Evolutionary conservation across 23 red algal genomes (phyloP), one percentile per base, ranked within the genome.

Genomic region (Gracilaria domingensis): DNA sequence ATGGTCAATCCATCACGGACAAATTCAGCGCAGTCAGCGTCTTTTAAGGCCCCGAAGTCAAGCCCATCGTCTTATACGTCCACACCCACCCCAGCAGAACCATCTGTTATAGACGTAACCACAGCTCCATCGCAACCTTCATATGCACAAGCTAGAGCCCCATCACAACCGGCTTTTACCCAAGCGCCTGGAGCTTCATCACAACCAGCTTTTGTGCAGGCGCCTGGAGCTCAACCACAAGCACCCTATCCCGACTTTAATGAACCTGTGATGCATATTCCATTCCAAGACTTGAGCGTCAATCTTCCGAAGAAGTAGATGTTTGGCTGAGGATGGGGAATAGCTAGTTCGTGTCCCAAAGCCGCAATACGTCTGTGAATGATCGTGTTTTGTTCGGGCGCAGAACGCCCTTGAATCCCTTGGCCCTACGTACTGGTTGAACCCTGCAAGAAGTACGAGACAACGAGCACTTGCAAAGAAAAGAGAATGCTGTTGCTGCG

Each of bases 261-360:
- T 1, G 59, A 64, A 64, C n/a, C 36, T 74, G 69, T 74, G 17
- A 45, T 74, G 69, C 69, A 74, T 74, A 42, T 74, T 45, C 69
- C 69, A 42, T 42, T 74, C 20, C 69, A 74, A 74, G 36, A 74
- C 36, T 42, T 74, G 69, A 74, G 69, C 36, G 36, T 74, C 21
- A 74, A 44, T 74, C 69, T 74, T 74, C 69, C 69, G 20, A 74
- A 74, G 69, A 74, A 38, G 28, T 64, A 64, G 18, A n/a, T n/a
- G n/a, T n/a, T n/a, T n/a, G 51, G 17, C 51, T 8, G 14, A 18
- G 51, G 17, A 14, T 18, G 51, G 9, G 51, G 14, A 17, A 20
- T 55, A 20, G 51, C 51, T 55, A 18, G 2, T 59, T 20, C 4
- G 55, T 18, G 6, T 59, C 20, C n/a, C 20, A 4, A 12, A n/a